Evolutionary conservation across 2,329 filamentous ascomycete genomes (phyloP).

Genomic region (Cercospora nicotianae): DNA sequence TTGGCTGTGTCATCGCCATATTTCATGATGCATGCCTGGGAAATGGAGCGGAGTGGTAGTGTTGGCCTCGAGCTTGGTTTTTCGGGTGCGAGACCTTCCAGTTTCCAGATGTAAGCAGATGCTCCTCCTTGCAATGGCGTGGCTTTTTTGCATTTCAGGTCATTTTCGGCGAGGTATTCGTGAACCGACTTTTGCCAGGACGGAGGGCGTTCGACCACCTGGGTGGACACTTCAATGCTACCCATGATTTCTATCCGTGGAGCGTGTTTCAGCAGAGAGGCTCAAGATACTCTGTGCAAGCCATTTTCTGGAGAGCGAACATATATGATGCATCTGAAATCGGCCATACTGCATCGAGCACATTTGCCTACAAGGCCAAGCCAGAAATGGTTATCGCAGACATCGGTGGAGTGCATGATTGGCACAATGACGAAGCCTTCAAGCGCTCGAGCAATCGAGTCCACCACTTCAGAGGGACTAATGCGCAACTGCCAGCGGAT

Average conservation of each 20-base stretch:
- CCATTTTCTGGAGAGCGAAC: not conserved
- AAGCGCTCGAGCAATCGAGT: not conserved
- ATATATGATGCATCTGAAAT: not conserved
- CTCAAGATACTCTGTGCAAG: not conserved
- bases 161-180: constrained; percentile 11
- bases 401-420: not conserved
- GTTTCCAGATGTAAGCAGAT: constrained; percentile 19
- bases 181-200: constrained; percentile 12
- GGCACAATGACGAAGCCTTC: not conserved
- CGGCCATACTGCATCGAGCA: not conserved
- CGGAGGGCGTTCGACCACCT: constrained; percentile 12
- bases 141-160: constrained; percentile 8
- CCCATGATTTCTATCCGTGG: not conserved
- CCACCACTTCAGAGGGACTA: not conserved
- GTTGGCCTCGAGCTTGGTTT: not conserved
- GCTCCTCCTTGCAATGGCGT: constrained; percentile 16
- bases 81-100: constrained; percentile 4
- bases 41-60: not conserved
- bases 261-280: not conserved
- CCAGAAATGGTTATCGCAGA: not conserved
- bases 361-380: not conserved
- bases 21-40: constrained; percentile 13
- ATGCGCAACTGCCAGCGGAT: not conserved
- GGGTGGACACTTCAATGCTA: constrained; percentile 2
- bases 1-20: constrained; percentile 15